A percentile compares a stretch with the other conserved stretches of the same genome.
These are phyloP conservation scores for Naganishia sp. DNA, from an alignment of 1,284 basidiomycete species.

Conservation along the genomic window DNA sequence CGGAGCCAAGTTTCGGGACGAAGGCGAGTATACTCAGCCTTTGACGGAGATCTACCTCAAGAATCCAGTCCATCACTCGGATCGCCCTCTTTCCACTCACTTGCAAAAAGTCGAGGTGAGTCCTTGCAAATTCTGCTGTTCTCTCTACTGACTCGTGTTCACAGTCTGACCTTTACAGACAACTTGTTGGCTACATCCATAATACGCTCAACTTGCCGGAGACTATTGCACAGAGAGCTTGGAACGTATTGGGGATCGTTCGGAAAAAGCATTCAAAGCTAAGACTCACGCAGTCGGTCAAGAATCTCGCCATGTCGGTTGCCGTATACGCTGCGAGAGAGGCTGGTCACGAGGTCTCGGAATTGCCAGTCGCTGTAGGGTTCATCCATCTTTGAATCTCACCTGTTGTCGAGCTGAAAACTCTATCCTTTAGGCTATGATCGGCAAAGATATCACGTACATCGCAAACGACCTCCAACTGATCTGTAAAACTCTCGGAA, in stretches of 20 bases:
- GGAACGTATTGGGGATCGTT: constrained; percentile 11
- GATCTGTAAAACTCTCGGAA: constrained; percentile 7
- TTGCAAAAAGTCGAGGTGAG: not conserved
- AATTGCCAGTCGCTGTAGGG: constrained; percentile 9
- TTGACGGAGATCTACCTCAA: constrained; percentile 21
- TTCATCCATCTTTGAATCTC: not conserved
- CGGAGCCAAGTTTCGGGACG: not conserved
- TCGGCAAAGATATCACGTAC: not conserved
- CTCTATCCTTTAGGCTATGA: constrained; percentile 1
- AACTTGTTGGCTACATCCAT: constrained; percentile 8
- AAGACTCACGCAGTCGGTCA: constrained; percentile 1
- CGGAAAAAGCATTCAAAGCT: constrained; percentile 4
- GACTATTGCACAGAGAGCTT: constrained; percentile 7
- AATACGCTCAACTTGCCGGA: constrained; percentile 12
- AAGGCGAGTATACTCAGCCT: constrained; percentile 11
- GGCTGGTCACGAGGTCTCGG: constrained; percentile 13
- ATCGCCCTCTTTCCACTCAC: too few species aligned
- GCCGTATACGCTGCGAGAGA: constrained; percentile 17
- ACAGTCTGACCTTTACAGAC: constrained; percentile 4
- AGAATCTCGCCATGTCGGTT: constrained; percentile 3
- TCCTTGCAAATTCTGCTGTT: not conserved
- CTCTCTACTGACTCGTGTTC: not conserved
- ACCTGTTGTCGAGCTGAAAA: not conserved
- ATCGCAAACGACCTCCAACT: not conserved
- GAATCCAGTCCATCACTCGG: constrained; percentile 4